Evolutionary conservation across 805 yeast species (phyloP).

Genomic region (Metschnikowia santaceciliae): DNA sequence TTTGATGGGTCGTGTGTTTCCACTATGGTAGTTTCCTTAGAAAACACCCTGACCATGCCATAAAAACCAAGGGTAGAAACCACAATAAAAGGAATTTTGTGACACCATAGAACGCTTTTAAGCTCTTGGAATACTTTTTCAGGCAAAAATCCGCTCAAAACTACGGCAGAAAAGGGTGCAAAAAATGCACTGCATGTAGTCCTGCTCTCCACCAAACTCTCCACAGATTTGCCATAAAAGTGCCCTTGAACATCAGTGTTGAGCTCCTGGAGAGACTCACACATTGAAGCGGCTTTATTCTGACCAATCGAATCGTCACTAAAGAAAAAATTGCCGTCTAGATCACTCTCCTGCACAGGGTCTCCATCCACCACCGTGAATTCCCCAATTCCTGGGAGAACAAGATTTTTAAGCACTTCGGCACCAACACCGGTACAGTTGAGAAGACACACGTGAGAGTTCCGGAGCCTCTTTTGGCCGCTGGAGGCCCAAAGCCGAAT

Average conservation of each 20-base stretch:
- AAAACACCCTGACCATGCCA: constrained; percentile 51
- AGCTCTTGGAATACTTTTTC: constrained; percentile 20
- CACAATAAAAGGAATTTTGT: constrained; percentile 51
- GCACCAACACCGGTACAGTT: constrained; percentile 55
- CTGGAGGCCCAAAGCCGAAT: constrained; percentile 77
- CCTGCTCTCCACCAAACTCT: constrained; percentile 4
- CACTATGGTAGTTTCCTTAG: constrained; percentile 59
- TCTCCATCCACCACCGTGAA: constrained; percentile 55
- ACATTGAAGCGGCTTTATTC: constrained; percentile 37
- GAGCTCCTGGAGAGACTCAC: constrained; percentile 46
- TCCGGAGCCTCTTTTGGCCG: constrained; percentile 65
- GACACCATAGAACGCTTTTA: constrained; percentile 37
- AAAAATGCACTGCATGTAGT: constrained; percentile 29
- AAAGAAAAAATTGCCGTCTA: constrained; percentile 63
- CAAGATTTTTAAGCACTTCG: constrained; percentile 73
- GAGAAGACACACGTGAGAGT: constrained; percentile 57
- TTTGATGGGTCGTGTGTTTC: constrained; percentile 69
- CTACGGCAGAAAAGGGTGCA: constrained; percentile 49
- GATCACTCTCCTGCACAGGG: constrained; percentile 38
- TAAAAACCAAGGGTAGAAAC: constrained; percentile 59
- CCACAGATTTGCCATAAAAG: constrained; percentile 15
- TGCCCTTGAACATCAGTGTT: constrained; percentile 55
- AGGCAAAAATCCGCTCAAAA: constrained; percentile 31
- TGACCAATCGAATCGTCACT: constrained; percentile 41
- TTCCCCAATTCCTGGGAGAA: constrained; percentile 67